A percentile compares a stretch with the other conserved stretches of the same genome.
Conservation (phyloP, 164 flowering plant genomes). For the Dillenia suffruticosa region DNA sequence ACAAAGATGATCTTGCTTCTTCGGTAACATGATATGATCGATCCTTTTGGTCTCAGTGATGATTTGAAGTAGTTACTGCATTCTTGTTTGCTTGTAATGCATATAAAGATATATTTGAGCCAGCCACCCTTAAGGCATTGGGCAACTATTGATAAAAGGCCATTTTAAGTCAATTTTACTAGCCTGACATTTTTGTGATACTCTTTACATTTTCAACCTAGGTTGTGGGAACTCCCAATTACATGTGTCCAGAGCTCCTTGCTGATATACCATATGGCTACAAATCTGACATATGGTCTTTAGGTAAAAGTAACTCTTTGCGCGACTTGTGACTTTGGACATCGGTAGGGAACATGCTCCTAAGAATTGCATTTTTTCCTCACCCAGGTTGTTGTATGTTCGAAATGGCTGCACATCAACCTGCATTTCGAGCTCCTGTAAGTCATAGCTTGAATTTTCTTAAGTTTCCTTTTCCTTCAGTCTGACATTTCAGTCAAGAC, state of each 20-base stretch:
- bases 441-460: slow-evolving; percentile 20
- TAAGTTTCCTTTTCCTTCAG: not conserved
- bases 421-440: slow-evolving; percentile 83
- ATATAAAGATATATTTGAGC: no score
- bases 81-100: no score
- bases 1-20: slow-evolving; percentile 43
- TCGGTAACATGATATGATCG: slow-evolving; percentile 29
- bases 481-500: slow-evolving; percentile 1
- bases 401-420: slow-evolving; percentile 88
- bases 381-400: slow-evolving; percentile 85
- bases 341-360: not conserved
- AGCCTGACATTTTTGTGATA: not conserved
- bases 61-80: no score
- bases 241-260: slow-evolving; percentile 80
- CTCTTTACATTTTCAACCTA: slow-evolving; percentile 7
- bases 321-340: not conserved
- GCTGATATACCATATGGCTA: slow-evolving; percentile 72
- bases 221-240: slow-evolving; percentile 66
- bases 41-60: not conserved
- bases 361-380: slow-evolving; percentile 5
- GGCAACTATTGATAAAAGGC: no score
- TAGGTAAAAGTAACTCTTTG: slow-evolving; percentile 28
- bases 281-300: slow-evolving; percentile 77
- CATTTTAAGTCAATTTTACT: no score
- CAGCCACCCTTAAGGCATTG: no score